These are phyloP conservation scores for Bisporella sp. DNA, from an alignment of 2,329 filamentous ascomycete genomes.

Conservation along the genomic window DNA sequence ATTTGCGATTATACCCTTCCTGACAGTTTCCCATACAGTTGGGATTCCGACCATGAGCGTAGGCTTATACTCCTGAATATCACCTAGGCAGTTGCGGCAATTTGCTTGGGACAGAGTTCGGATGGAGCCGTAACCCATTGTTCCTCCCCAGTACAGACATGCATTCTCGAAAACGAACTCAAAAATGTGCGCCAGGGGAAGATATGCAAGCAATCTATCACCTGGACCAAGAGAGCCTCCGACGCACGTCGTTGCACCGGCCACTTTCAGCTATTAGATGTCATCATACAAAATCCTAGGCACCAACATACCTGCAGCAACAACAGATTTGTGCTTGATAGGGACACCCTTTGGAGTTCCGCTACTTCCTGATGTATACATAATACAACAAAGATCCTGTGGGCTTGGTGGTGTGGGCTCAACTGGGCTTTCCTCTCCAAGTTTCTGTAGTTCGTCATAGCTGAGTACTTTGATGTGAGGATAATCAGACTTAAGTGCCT, in stretches of 20 bases:
- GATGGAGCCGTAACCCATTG: conserved; percentile 87
- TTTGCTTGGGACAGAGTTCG: conserved; percentile 81
- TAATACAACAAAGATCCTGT: conserved; percentile 75
- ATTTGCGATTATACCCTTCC: conserved; percentile 74
- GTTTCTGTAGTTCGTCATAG: conserved; percentile 46
- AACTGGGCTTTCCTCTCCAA: conserved; percentile 53
- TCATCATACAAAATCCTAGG: not conserved
- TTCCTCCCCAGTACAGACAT: conserved; percentile 81
- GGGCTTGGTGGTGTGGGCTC: conserved; percentile 65
- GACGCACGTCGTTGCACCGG: conserved; percentile 73
- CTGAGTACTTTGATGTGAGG: conserved; percentile 45
- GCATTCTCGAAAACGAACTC: conserved; percentile 95
- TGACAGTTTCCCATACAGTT: conserved; percentile 94
- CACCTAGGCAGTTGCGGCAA: conserved; percentile 83
- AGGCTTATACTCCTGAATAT: conserved; percentile 86
- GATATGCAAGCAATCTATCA: conserved; percentile 80
- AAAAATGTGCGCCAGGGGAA: conserved; percentile 91
- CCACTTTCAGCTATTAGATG: conserved; percentile 42
- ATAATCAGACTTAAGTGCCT: conserved; percentile 49
- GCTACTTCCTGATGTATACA: conserved; percentile 85
- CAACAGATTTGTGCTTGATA: conserved; percentile 74
- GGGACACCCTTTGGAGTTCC: conserved; percentile 86
- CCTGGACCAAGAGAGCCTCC: conserved; percentile 69
- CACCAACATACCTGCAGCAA: conserved; percentile 62
- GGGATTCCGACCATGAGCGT: conserved; percentile 92